Evolutionary conservation across 2,329 filamentous ascomycete genomes (phyloP).

Genomic region (Dothidotthia symphoricarpi): DNA sequence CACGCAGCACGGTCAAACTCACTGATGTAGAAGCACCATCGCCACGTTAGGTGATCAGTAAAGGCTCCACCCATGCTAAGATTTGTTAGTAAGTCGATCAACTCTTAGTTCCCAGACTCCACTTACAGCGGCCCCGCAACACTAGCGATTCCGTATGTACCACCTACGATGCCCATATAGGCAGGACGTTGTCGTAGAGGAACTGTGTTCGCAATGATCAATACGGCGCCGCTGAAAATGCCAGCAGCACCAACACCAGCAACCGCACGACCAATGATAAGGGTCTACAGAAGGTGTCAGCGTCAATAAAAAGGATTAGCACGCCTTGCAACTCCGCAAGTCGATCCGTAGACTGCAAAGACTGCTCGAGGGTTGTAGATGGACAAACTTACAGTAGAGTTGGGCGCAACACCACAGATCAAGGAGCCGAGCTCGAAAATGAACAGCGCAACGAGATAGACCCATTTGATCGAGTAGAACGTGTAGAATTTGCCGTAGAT

Average conservation of each 20-base stretch:
- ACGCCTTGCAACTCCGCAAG: too few relatives aligned
- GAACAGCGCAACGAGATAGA: constrained; percentile 46
- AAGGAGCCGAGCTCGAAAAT: constrained; percentile 55
- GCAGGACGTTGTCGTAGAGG: constrained; percentile 49
- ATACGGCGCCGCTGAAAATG: constrained; percentile 51
- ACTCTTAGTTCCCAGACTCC: constrained; percentile 2
- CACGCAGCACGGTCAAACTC: too few relatives aligned
- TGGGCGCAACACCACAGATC: constrained; percentile 53
- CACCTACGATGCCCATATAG: constrained; percentile 51
- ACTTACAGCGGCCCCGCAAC: too few relatives aligned
- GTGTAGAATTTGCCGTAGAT: constrained; percentile 48
- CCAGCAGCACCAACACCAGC: constrained; percentile 53
- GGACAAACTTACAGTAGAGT: too few relatives aligned
- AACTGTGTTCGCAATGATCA: constrained; percentile 49
- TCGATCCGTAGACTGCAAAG: too few relatives aligned
- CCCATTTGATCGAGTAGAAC: constrained; percentile 49
- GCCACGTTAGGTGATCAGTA: constrained; percentile 48
- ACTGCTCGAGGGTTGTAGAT: too few relatives aligned
- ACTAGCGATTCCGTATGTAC: constrained; percentile 50
- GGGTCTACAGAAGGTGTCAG: too few relatives aligned
- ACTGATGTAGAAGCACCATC: constrained; percentile 47
- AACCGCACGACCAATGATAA: constrained; percentile 54
- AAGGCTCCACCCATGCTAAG: constrained; percentile 47
- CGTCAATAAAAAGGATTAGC: too few relatives aligned
- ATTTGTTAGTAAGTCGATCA: constrained; percentile 26